These are phyloP conservation scores for Fusarium pseudograminearum DNA, from an alignment of 2,329 filamentous ascomycete genomes.

Conservation along the genomic window DNA sequence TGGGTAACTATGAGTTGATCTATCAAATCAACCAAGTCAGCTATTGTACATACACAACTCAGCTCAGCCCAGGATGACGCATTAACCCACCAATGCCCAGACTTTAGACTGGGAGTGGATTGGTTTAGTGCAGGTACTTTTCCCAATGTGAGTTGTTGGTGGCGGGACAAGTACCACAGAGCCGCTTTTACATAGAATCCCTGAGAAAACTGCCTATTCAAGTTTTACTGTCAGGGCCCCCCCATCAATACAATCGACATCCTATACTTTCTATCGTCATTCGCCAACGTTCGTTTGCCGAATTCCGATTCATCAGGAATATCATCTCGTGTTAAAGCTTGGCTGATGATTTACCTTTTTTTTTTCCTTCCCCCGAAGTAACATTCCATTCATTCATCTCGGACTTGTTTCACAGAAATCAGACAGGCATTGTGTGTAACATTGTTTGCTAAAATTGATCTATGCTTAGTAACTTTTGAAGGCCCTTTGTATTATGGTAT, in stretches of 20 bases:
- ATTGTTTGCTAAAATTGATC: constrained; percentile 26
- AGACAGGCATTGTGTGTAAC: background rate
- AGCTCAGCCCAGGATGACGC: constrained; percentile 22
- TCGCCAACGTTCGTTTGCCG: constrained; percentile 9
- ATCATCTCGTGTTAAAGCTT: constrained; percentile 29
- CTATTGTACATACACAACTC: background rate
- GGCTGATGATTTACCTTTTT: constrained; percentile 11
- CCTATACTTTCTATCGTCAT: constrained; percentile 9
- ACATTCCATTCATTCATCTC: background rate
- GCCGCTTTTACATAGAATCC: constrained; percentile 12
- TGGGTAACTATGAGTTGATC: constrained; percentile 13
- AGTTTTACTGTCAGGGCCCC: background rate
- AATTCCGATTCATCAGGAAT: constrained; percentile 8
- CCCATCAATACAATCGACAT: constrained; percentile 4
- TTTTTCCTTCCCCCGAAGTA: background rate
- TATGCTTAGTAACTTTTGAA: constrained; percentile 42
- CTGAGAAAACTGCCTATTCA: background rate
- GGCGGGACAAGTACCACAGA: background rate
- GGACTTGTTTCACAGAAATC: background rate
- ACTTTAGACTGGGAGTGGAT: background rate
- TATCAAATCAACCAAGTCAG: background rate
- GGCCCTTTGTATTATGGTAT: constrained; percentile 44
- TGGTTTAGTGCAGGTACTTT: background rate
- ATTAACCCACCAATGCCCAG: background rate
- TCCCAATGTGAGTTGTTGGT: background rate